Evolutionary conservation across 768 basidiomycete genomes (phyloP).

Genomic region (Sporobolomyces phaffii): DNA sequence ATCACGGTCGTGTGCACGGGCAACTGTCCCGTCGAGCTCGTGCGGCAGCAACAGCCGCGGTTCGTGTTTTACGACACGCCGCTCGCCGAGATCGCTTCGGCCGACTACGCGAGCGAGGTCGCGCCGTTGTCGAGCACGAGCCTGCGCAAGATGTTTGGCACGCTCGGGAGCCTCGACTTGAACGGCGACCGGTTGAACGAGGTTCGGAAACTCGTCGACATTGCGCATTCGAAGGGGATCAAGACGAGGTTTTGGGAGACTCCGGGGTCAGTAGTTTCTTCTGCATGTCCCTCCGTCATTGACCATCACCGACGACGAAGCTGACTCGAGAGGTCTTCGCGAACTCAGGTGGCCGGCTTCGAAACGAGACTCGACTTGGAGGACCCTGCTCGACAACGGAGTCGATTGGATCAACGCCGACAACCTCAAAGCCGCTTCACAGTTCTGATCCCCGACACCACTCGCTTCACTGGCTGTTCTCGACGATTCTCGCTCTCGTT

Average conservation of each 20-base stretch:
- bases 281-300: no score
- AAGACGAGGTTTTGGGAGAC: slow-evolving; percentile 29
- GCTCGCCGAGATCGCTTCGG: background rate
- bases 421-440: slow-evolving; percentile 2
- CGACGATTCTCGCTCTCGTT: no score
- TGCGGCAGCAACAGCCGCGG: slow-evolving; percentile 7
- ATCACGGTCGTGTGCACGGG: slow-evolving; percentile 11
- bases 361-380: slow-evolving; percentile 17
- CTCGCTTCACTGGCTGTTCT: no score
- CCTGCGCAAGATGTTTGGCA: background rate
- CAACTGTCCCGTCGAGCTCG: slow-evolving; percentile 9
- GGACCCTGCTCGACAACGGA: background rate
- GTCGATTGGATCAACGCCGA: slow-evolving; percentile 27
- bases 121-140: slow-evolving; percentile 7
- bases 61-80: slow-evolving; percentile 30
- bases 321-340: no score
- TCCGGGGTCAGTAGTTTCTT: background rate
- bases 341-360: slow-evolving; percentile 10
- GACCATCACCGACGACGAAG: no score
- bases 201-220: background rate
- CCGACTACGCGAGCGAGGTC: background rate
- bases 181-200: background rate
- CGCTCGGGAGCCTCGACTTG: background rate
- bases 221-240: slow-evolving; percentile 21
- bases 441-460: background rate